Evolutionary conservation across 2,329 filamentous ascomycete species (phyloP).

Genomic region (Fusarium brevicatenulatum): DNA sequence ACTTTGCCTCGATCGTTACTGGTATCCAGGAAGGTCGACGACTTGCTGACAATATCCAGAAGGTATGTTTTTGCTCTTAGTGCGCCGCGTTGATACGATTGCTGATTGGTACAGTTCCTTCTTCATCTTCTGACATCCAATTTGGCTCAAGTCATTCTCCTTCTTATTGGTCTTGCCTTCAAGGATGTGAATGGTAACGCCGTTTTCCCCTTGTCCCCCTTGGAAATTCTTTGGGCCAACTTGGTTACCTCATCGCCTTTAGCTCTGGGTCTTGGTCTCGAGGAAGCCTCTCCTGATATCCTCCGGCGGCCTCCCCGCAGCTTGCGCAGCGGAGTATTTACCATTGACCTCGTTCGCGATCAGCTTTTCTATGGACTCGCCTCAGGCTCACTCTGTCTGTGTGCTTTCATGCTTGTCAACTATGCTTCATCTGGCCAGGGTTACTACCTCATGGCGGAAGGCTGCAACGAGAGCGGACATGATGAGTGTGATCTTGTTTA

Average conservation of each 20-base stretch:
- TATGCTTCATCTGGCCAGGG: constrained; percentile 60
- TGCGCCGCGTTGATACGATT: not conserved
- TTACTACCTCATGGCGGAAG: constrained; percentile 59
- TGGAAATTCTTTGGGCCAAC: constrained; percentile 82
- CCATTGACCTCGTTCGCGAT: constrained; percentile 70
- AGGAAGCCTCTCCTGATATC: constrained; percentile 74
- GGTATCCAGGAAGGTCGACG: constrained; percentile 76
- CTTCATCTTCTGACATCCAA: constrained; percentile 76
- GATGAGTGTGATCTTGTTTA: constrained; percentile 66
- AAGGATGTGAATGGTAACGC: constrained; percentile 68
- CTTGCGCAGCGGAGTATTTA: constrained; percentile 70
- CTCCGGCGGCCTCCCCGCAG: constrained; percentile 72
- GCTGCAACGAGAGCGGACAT: constrained; percentile 67
- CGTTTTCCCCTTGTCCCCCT: constrained; percentile 75
- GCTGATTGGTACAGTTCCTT: constrained; percentile 58
- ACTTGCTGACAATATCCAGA: constrained; percentile 79
- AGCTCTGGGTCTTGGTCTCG: constrained; percentile 77
- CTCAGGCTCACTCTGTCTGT: constrained; percentile 71
- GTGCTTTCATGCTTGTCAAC: constrained; percentile 68
- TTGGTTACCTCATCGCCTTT: constrained; percentile 77
- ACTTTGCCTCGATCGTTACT: constrained; percentile 84
- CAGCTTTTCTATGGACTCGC: constrained; percentile 73
- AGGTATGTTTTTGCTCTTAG: constrained; percentile 56
- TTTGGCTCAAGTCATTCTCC: constrained; percentile 74
- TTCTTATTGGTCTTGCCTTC: constrained; percentile 76